Evolutionary conservation across 2,329 filamentous ascomycete genomes (phyloP).

Genomic region (Eutypa lata): DNA sequence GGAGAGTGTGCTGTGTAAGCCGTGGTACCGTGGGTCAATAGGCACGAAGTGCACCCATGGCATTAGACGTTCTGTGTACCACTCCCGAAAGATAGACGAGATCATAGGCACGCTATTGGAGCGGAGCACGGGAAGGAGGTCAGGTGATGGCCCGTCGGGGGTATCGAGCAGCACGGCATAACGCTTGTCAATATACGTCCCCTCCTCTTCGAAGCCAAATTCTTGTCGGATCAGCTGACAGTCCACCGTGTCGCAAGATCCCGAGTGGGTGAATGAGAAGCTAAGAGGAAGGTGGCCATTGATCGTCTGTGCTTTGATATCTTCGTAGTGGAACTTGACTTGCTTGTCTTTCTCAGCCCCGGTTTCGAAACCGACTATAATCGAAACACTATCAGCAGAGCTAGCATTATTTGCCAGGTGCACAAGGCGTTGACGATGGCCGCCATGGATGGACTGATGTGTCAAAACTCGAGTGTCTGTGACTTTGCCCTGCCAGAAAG

Average conservation of each 20-base stretch:
- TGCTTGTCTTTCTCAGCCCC: constrained; percentile 23
- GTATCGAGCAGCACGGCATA: constrained; percentile 73
- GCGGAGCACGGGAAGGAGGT: constrained; percentile 61
- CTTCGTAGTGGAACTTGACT: constrained; percentile 52
- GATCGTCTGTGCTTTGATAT: constrained; percentile 50
- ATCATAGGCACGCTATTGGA: constrained; percentile 68
- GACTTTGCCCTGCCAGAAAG: constrained; percentile 75
- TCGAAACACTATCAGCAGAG: constrained; percentile 42
- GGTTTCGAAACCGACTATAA: constrained; percentile 49
- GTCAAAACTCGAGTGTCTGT: constrained; percentile 48
- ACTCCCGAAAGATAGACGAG: constrained; percentile 70
- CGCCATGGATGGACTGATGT: constrained; percentile 57
- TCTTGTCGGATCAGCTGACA: constrained; percentile 51
- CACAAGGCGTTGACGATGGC: constrained; percentile 69
- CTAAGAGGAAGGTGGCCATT: constrained; percentile 52
- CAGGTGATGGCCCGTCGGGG: constrained; percentile 59
- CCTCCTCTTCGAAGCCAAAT: constrained; percentile 49
- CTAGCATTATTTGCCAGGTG: constrained; percentile 63
- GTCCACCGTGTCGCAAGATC: constrained; percentile 48
- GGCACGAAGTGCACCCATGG: constrained; percentile 83
- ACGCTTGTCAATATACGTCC: constrained; percentile 60
- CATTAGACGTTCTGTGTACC: constrained; percentile 71
- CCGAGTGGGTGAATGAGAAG: constrained; percentile 56
- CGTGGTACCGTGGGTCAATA: constrained; percentile 69
- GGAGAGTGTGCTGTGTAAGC: constrained; percentile 67